Conservation (phyloP, 2,329 filamentous ascomycete species). For the Helminthosporium solani region DNA sequence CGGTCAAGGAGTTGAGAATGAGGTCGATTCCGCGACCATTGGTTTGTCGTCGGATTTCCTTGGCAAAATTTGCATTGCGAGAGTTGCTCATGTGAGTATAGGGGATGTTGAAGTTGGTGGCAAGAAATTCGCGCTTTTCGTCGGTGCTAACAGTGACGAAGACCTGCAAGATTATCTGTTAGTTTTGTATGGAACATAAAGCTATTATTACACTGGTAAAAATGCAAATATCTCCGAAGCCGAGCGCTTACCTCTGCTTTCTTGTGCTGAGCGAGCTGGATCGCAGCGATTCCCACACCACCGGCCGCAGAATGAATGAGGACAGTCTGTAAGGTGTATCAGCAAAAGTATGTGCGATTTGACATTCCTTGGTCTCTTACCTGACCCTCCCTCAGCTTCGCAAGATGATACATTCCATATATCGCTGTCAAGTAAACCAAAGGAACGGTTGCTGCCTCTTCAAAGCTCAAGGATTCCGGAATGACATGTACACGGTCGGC, state of each 20-base stretch:
- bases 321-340: conserved; percentile 16
- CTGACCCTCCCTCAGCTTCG: conserved; percentile 21
- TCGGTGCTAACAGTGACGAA: conserved; percentile 23
- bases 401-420: conserved; percentile 22
- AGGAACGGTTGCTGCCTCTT: conserved; percentile 10
- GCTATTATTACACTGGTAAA: too few relatives aligned
- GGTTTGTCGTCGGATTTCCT: conserved; percentile 4
- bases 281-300: conserved; percentile 20
- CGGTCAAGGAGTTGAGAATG: conserved; percentile 25
- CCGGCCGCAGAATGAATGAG: conserved; percentile 25
- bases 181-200: too few relatives aligned
- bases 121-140: conserved; percentile 29
- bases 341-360: neutral
- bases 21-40: conserved; percentile 25
- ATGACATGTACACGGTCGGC: conserved; percentile 1
- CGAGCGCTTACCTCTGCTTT: conserved; percentile 11
- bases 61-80: conserved; percentile 23
- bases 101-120: conserved; percentile 22
- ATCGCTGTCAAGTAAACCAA: conserved; percentile 2
- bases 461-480: conserved; percentile 10
- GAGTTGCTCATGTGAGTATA: conserved; percentile 30
- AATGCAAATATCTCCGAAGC: too few relatives aligned
- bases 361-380: too few relatives aligned
- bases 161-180: neutral
- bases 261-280: conserved; percentile 13